Evolutionary conservation across 805 yeast species (phyloP), one percentile per base, ranked within the genome.

Genomic region (Teunomyces atbi): DNA sequence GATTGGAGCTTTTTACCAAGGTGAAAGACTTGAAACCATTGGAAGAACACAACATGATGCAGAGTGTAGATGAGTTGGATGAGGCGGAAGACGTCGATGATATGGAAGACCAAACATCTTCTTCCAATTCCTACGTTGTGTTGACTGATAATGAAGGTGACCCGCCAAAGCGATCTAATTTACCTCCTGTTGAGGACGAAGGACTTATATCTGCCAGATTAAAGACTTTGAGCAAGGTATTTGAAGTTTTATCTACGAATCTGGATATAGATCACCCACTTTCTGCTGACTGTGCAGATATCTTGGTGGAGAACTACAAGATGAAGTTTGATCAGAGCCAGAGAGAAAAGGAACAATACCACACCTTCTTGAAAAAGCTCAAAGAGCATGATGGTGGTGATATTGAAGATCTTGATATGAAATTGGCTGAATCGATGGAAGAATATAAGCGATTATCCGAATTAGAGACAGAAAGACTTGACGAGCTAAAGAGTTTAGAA

Each of bases 181-280:
- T 15, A 13, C 23, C 39, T 6, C 6, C 27, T 19, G 27, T 13
- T 5, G 39, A 36, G n/a, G 51, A 45, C 15, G 53, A 48, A 10
- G 54, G 53, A 44, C 67, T 75, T 0, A 67, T 81, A 2, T 77
- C 86, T 0, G 66, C 70, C 4, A 65, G 82, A 37, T 64, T 82
- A 18, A 74, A 76, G 39, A 73, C 82, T 0, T 61, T 89, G 28
- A 81, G 80, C 2, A 79, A 78, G 32, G 77, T 92, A 1, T 90
- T 89, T 61, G 84, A 85, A 51, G 73, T 86, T 1, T 65, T 92
- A 5, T 84, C 94, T 0, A 53, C 53, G 11, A 84, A 86, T 50
- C 83, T 84, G 43, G 89, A 84, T 49, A 76, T 92, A 12, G 95
- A 89, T 52, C 76, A 71, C 58, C 99, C 99, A 0, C 81, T 94